A percentile compares a stretch with the other conserved stretches of the same genome.
These are phyloP conservation scores for Saccharum officinarum DNA, from an alignment of 176 grass and related monocot species.

Conservation along the genomic window DNA sequence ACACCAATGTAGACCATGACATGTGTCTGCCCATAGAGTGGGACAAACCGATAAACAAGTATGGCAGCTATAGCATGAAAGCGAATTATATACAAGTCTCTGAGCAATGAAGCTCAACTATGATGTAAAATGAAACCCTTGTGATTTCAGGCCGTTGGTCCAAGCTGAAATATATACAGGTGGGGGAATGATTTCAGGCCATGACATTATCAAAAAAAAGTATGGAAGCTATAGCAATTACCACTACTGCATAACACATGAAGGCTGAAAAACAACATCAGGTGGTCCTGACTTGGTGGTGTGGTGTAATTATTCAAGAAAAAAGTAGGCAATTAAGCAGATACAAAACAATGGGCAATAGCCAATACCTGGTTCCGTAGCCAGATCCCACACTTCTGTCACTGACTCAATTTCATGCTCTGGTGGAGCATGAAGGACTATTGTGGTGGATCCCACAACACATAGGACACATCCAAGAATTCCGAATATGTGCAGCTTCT, in stretches of 20 bases:
- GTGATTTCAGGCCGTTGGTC: too few relatives aligned
- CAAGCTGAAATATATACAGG: too few relatives aligned
- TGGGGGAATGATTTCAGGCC: too few relatives aligned
- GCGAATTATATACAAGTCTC: too few relatives aligned
- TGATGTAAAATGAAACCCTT: too few relatives aligned
- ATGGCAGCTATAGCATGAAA: constrained; percentile 36
- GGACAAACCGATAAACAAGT: constrained; percentile 69
- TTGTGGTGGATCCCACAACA: constrained; percentile 81
- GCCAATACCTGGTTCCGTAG: constrained; percentile 77
- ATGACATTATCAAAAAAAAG: constrained; percentile 31
- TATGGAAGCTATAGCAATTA: constrained; percentile 53
- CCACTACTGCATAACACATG: constrained; percentile 59
- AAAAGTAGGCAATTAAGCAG: background rate
- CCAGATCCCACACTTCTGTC: constrained; percentile 75
- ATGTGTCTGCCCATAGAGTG: constrained; percentile 78
- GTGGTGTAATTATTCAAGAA: background rate
- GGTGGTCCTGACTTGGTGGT: background rate
- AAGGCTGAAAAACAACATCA: constrained; percentile 55
- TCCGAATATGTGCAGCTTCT: constrained; percentile 81
- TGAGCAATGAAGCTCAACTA: too few relatives aligned
- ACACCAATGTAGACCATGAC: constrained; percentile 89
- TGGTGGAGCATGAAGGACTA: constrained; percentile 84
- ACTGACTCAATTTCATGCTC: constrained; percentile 81
- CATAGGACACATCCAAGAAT: constrained; percentile 77
- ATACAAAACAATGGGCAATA: constrained; percentile 16